Base-by-base conservation (phyloP, 805 yeast genomes). In the Naumovozyma castellii region DNA sequence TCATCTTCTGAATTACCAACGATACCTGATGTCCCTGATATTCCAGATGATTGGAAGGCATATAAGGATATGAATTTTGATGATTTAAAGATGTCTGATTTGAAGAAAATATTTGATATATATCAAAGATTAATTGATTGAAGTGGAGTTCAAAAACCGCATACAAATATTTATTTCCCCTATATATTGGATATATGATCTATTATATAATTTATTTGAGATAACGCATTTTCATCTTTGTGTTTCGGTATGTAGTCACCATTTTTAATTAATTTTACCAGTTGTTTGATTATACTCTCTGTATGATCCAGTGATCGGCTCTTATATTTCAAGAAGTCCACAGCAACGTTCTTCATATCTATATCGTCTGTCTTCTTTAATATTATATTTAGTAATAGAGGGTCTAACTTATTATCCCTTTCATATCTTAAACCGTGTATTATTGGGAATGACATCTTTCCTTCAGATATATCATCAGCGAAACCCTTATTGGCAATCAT, bases 381-480 rank as follows among this genome's bases (percentile, higher is more conserved):
- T 40, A 81, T 57, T n/a, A 78, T 76, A 35, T 69, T 67, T 39
- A 69, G 45, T 69, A 71, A 40, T 64, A 59, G 37, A 68, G 66
- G 1, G 50, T 45, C 2, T 51, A 44, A 36, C 65, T 18, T 8
- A 33, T 25, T n/a, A 15, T 29, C 37, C 28, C 32, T 37, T 32
- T 47, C 53, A 28, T 54, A 50, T 15, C 65, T 52, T 2, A 81
- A 59, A 3, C 79, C 71, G 57, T 85, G 92, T 14, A 88, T 72
- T 2, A 88, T 76, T 0, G 96, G 96, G 46, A 84, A 82, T 0
- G 95, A 84, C 43, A 82, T 75, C 59, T 87, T 88, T 0, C 96
- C 96, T 57, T 88, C 96, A 0, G 86, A 76, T 22, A 88, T 71
- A 54, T 88, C 97, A 51, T 88, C 96, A 39, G 85, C 76, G 46